phyloP scores from a whole-genome alignment of 345 rosid genomes.

The rapeseed (Brassica napus) region DNA sequence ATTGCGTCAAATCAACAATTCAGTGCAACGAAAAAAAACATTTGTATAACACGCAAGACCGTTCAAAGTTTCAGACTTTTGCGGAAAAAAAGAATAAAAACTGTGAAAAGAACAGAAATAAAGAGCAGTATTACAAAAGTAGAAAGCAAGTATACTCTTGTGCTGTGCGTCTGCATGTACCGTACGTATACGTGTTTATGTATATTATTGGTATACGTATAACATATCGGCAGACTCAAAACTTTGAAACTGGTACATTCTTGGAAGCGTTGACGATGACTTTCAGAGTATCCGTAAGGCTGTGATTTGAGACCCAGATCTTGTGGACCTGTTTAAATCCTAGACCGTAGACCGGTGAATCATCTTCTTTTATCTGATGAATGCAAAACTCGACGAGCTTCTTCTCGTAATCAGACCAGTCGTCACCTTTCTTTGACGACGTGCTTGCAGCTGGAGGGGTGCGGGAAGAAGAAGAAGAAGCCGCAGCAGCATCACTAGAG shows the following conservation, averaged over 20 bases:
- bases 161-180: not conserved
- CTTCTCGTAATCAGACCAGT: constrained; percentile 53
- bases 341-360: constrained; percentile 63
- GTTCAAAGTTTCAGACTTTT: not conserved
- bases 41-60: not conserved
- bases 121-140: not conserved
- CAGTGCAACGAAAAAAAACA: not conserved
- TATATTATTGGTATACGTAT: not conserved
- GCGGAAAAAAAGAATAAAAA: not conserved
- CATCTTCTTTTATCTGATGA: constrained; percentile 66
- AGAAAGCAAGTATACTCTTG: not conserved
- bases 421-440: constrained; percentile 56
- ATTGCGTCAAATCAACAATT: not conserved
- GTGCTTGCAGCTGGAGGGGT: constrained; percentile 38
- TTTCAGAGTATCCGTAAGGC: constrained; percentile 36
- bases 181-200: not conserved
- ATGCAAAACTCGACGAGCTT: constrained; percentile 69
- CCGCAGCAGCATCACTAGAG: constrained; percentile 43
- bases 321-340: constrained; percentile 64
- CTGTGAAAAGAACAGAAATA: not conserved
- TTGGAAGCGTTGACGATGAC: not conserved
- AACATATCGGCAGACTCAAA: not conserved
- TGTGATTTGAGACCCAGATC: constrained; percentile 54
- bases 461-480: constrained; percentile 34
- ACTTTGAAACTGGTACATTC: not conserved